Conservation (phyloP, 768 basidiomycete genomes). For the Lepiota brunneoincarnata region DNA sequence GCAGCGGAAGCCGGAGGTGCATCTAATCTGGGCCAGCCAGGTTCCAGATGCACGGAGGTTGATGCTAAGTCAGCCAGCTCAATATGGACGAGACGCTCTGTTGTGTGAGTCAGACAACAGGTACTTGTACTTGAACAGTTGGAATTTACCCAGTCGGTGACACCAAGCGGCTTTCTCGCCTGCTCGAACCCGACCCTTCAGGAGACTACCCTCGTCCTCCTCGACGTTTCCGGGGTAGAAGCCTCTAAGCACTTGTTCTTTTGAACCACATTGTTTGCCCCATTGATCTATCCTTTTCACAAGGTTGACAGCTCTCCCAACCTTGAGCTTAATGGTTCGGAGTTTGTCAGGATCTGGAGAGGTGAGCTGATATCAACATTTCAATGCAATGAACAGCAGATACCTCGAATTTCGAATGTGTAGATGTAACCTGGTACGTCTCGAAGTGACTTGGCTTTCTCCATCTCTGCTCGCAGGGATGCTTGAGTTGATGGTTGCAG, state of each 20-base stretch:
- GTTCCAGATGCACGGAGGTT: conserved; percentile 57
- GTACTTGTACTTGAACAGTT: too few species aligned
- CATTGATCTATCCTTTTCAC: conserved; percentile 74
- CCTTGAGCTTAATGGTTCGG: conserved; percentile 63
- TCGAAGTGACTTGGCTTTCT: conserved; percentile 44
- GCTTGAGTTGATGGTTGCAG: conserved; percentile 59
- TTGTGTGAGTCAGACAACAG: background rate
- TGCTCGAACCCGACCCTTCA: conserved; percentile 63
- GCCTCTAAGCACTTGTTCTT: conserved; percentile 69
- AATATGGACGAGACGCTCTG: conserved; percentile 76
- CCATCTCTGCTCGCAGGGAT: conserved; percentile 45
- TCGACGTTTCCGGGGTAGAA: conserved; percentile 62
- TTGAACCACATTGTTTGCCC: conserved; percentile 79
- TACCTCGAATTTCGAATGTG: conserved; percentile 76
- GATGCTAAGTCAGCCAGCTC: conserved; percentile 71
- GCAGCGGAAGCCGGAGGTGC: conserved; percentile 14
- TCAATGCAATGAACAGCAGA: background rate
- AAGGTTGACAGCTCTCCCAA: conserved; percentile 75
- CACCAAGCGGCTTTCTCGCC: conserved; percentile 64
- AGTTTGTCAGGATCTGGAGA: conserved; percentile 8
- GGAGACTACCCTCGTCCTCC: conserved; percentile 41
- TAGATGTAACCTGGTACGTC: conserved; percentile 81
- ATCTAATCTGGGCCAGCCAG: conserved; percentile 39
- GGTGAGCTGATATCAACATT: background rate
- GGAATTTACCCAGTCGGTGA: conserved; percentile 53